Conservation (phyloP, 2,329 filamentous ascomycete species). For the Talaromyces sp. region DNA sequence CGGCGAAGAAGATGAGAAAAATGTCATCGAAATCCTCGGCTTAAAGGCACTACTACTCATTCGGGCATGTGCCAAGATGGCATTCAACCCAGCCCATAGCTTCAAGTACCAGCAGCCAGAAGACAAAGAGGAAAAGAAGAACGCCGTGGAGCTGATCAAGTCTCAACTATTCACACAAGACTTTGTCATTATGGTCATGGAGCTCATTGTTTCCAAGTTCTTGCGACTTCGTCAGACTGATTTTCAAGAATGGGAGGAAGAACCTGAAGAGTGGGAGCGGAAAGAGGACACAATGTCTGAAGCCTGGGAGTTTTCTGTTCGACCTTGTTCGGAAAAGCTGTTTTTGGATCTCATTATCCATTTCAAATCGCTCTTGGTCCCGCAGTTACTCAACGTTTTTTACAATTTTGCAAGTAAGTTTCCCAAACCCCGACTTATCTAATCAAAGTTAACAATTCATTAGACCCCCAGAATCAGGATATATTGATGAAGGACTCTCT, state of each 20-base stretch:
- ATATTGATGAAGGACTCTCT: slow-evolving; percentile 88
- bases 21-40: slow-evolving; percentile 72
- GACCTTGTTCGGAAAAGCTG: slow-evolving; percentile 88
- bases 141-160: slow-evolving; percentile 68
- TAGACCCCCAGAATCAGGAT: slow-evolving; percentile 60
- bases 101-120: slow-evolving; percentile 78
- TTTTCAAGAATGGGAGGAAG: slow-evolving; percentile 87
- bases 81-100: slow-evolving; percentile 73
- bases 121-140: slow-evolving; percentile 70
- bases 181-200: slow-evolving; percentile 77
- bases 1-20: slow-evolving; percentile 48
- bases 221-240: slow-evolving; percentile 84
- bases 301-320: slow-evolving; percentile 87
- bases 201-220: slow-evolving; percentile 78
- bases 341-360: slow-evolving; percentile 88
- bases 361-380: slow-evolving; percentile 76
- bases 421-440: slow-evolving; percentile 20
- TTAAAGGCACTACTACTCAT: slow-evolving; percentile 80
- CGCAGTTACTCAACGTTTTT: slow-evolving; percentile 80
- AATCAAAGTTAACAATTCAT: slow-evolving; percentile 10
- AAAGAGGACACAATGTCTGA: slow-evolving; percentile 80
- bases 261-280: slow-evolving; percentile 93
- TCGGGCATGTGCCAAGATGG: slow-evolving; percentile 78
- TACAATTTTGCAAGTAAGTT: slow-evolving; percentile 67
- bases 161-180: slow-evolving; percentile 70